These are phyloP conservation scores for Candida caryicola DNA, from an alignment of 805 yeast genomes.

Conservation along the genomic window DNA sequence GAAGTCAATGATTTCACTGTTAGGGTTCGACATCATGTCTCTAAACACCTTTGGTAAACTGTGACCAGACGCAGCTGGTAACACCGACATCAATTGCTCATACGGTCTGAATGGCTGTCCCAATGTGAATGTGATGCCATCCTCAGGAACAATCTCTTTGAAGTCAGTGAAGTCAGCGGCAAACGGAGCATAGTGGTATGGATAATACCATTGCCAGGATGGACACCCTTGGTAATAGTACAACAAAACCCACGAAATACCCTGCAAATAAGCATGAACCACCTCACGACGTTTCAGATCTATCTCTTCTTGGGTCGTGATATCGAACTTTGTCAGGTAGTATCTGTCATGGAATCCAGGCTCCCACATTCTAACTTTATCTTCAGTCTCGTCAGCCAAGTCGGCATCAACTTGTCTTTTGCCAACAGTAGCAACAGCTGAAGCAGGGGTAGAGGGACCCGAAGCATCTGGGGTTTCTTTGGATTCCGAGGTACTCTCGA, in stretches of 20 bases:
- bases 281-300: conserved; percentile 54
- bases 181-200: conserved; percentile 97
- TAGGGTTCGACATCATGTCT: conserved; percentile 73
- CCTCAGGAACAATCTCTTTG: conserved; percentile 40
- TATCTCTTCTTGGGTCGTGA: conserved; percentile 52
- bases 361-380: conserved; percentile 63
- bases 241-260: conserved; percentile 92
- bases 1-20: conserved; percentile 84
- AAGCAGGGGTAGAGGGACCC: not conserved
- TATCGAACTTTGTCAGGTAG: conserved; percentile 70
- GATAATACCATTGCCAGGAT: conserved; percentile 98
- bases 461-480: not conserved
- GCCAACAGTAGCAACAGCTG: conserved; percentile 8
- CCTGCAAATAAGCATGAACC: conserved; percentile 78
- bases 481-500: not conserved
- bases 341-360: conserved; percentile 85
- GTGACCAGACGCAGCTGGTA: conserved; percentile 92
- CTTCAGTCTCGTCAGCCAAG: conserved; percentile 35
- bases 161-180: conserved; percentile 78
- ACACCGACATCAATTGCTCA: conserved; percentile 91
- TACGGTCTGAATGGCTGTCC: conserved; percentile 87
- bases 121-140: conserved; percentile 52
- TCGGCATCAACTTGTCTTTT: conserved; percentile 3
- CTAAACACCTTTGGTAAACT: conserved; percentile 79
- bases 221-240: conserved; percentile 98